A percentile compares a stretch with the other conserved stretches of the same genome.
phyloP scores from a whole-genome alignment of 2,329 filamentous ascomycete genomes.

The Diaporthe sp. region DNA sequence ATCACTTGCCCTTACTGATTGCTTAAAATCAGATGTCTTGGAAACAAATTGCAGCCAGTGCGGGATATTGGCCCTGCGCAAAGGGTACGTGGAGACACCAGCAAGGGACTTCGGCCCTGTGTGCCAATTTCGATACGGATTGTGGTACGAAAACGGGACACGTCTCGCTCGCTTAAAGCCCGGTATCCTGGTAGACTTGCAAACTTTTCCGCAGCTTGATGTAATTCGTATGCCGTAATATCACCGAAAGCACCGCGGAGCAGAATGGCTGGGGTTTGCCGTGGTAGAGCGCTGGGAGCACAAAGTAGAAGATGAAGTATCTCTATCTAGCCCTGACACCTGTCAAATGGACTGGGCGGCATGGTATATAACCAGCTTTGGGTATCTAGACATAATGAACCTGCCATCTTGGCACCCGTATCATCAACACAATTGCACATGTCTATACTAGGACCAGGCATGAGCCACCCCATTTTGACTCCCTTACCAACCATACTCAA shows the following conservation, averaged over 20 bases:
- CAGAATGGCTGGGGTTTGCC: too few species aligned
- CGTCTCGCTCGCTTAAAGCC: background rate
- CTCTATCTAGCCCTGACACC: too few species aligned
- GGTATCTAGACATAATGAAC: background rate
- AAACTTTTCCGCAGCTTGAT: too few species aligned
- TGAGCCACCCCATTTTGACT: background rate
- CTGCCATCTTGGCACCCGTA: background rate
- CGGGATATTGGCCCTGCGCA: background rate
- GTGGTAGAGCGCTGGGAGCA: too few species aligned
- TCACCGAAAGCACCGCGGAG: too few species aligned
- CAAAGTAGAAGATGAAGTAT: too few species aligned
- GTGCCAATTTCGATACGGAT: background rate
- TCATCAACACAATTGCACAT: too few species aligned
- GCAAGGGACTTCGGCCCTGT: background rate
- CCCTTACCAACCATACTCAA: background rate
- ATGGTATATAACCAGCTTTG: too few species aligned
- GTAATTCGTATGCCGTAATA: too few species aligned
- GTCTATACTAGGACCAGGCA: background rate
- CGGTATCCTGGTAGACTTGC: background rate
- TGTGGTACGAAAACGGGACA: background rate
- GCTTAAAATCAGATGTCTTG: background rate
- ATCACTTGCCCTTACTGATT: background rate
- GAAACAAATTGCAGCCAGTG: background rate
- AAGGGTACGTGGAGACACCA: background rate
- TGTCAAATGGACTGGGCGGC: too few species aligned